Base-by-base conservation (phyloP, 1,284 basidiomycete genomes). In the Pseudozyma hubeiensis region DNA sequence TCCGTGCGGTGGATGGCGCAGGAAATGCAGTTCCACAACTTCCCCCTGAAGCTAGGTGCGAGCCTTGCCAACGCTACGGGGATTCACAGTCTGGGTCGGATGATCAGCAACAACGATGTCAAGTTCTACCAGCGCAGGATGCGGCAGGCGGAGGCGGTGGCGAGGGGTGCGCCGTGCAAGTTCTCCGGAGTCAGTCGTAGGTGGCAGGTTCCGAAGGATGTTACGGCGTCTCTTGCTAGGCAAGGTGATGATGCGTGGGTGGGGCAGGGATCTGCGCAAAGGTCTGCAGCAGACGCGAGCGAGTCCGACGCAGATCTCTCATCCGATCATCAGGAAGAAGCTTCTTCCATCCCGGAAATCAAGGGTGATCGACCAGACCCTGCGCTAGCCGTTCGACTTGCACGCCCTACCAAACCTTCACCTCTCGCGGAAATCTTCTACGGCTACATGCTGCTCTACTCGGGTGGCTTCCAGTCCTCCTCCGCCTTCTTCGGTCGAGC, bases 401-500 rank as follows among this genome's bases (percentile, higher is more conserved):
- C 72, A 1, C 49, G 57, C 0, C 81, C 81, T 0, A 72, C 72
- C 16, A 56, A 64, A 45, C 68, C 75, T 16, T 78, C 72, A 67
- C 92, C 94, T 0, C 85, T 91, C 24, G 87, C 90, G 56, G 88
- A 93, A 35, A 87, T 91, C 2, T 86, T 93, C n/a, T 97, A 97
- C 82, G 94, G 93, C 0, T 92, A 93, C 81, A 89, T 95, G 67
- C 91, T 93, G 82, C 88, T 93, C 8, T 89, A 90, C 3, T 91
- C 92, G 4, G 92, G 90, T 85, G 94, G 92, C 75, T 95, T 92
- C 82, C 93, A 97, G 80, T 91, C 91, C 60, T 92, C 93, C 0
- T 29, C 65, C 94, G 94, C 93, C 80, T 97, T 98, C 81, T 87
- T 96, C 40, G 85, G 95, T 39, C 91, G 94, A 72, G 93, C 93